phyloP scores from a whole-genome alignment of 139 green algal genomes.

The Chlorella vulgaris region DNA sequence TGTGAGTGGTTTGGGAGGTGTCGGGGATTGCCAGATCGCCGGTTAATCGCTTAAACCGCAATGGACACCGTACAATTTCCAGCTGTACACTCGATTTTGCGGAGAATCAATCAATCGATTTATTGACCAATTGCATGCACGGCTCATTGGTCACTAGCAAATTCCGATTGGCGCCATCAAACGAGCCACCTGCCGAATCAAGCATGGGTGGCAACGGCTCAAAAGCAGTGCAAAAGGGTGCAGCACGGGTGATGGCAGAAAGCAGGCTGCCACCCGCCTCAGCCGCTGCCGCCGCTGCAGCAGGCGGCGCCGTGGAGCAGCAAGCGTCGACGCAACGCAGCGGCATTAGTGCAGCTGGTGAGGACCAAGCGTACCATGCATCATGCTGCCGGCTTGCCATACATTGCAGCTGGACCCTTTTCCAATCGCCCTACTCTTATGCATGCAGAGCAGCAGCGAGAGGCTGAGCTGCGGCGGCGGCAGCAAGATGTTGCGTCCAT shows the following conservation, averaged over 20 bases:
- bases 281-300: not conserved
- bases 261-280: not conserved
- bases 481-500: not conserved
- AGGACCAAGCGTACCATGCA: not conserved
- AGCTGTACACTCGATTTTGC: too few species aligned
- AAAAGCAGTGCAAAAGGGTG: not conserved
- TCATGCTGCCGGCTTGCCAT: not conserved
- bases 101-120: not conserved
- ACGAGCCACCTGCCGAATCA: not conserved
- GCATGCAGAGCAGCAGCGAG: conserved; percentile 14
- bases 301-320: not conserved
- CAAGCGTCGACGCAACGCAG: too few species aligned
- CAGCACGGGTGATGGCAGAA: not conserved
- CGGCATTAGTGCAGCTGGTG: conserved; percentile 7
- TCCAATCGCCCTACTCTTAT: too few species aligned
- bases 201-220: not conserved
- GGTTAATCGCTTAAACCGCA: too few species aligned
- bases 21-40: too few species aligned
- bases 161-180: not conserved
- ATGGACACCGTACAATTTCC: too few species aligned
- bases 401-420: not conserved
- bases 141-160: not conserved
- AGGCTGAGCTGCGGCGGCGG: not conserved
- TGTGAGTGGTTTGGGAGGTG: too few species aligned
- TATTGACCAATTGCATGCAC: not conserved